Evolutionary conservation across 2,329 filamentous ascomycete species (phyloP).

Genomic region (Alternaria incomplexa): DNA sequence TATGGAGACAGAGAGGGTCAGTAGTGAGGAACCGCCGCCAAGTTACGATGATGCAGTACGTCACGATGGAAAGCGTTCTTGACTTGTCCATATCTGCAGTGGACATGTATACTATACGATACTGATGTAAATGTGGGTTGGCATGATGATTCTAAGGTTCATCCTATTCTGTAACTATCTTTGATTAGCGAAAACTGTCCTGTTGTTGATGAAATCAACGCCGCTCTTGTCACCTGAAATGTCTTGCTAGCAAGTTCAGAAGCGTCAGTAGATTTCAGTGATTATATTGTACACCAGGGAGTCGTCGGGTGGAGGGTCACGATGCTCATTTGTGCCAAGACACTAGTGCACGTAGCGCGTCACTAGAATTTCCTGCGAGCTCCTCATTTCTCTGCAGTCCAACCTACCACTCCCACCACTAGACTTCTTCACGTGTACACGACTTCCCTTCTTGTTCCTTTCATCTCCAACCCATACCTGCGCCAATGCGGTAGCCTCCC

Average conservation of each 20-base stretch:
- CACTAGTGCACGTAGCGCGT: constrained; percentile 1
- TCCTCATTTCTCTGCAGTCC: constrained; percentile 7
- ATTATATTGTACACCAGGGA: background rate
- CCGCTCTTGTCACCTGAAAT: background rate
- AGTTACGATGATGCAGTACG: constrained; percentile 19
- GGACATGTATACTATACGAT: background rate
- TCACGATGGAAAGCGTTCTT: constrained; percentile 1
- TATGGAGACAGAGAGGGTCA: constrained; percentile 15
- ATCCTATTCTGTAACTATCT: background rate
- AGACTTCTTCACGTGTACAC: constrained; percentile 13
- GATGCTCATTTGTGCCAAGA: background rate
- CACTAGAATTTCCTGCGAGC: constrained; percentile 14
- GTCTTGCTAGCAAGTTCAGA: background rate
- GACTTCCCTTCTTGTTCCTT: constrained; percentile 7
- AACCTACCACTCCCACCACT: constrained; percentile 7
- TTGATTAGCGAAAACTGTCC: background rate
- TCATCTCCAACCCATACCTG: constrained; percentile 3
- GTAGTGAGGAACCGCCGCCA: constrained; percentile 20
- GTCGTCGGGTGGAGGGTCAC: background rate
- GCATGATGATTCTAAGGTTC: background rate
- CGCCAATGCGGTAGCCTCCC: constrained; percentile 40
- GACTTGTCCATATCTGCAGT: background rate
- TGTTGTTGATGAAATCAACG: background rate
- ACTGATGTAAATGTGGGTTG: background rate
- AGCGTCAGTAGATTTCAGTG: background rate